Evolutionary conservation across 768 basidiomycete species (phyloP).

Genomic region (Tephrocybe sp.): DNA sequence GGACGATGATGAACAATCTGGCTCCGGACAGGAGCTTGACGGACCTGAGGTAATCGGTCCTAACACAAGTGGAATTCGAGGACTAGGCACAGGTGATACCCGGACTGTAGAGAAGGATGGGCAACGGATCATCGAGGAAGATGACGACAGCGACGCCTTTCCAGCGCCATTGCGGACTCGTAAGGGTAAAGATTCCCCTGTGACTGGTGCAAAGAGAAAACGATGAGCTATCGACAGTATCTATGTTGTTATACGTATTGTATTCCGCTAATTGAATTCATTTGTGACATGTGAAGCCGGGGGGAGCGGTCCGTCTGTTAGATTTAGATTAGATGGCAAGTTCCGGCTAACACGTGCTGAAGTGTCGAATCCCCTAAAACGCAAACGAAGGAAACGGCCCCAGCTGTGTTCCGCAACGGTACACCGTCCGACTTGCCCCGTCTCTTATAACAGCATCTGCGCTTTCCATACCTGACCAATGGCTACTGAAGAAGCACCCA

Average conservation of each 20-base stretch:
- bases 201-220: conserved; percentile 63
- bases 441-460: conserved; percentile 4
- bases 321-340: conserved; percentile 19
- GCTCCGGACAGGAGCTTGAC: conserved; percentile 52
- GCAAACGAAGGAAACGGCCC: conserved; percentile 15
- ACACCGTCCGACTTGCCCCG: conserved; percentile 24
- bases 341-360: conserved; percentile 32
- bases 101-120: conserved; percentile 26
- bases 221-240: conserved; percentile 42
- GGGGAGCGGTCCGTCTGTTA: conserved; percentile 13
- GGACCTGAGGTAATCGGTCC: conserved; percentile 52
- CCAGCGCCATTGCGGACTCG: conserved; percentile 71
- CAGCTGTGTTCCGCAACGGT: conserved; percentile 11
- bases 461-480: conserved; percentile 23
- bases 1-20: conserved; percentile 50
- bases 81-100: conserved; percentile 30
- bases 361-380: conserved; percentile 6
- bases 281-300: too few species aligned
- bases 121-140: conserved; percentile 41
- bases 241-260: conserved; percentile 3
- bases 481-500: conserved; percentile 67
- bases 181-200: conserved; percentile 55
- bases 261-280: not conserved
- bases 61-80: conserved; percentile 64
- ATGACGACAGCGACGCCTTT: conserved; percentile 75